Percentiles rank a stretch among this genome's conserved stretches.
Evolutionary conservation across 805 yeast species (phyloP).

Genomic region (Alloascoidea africana): DNA sequence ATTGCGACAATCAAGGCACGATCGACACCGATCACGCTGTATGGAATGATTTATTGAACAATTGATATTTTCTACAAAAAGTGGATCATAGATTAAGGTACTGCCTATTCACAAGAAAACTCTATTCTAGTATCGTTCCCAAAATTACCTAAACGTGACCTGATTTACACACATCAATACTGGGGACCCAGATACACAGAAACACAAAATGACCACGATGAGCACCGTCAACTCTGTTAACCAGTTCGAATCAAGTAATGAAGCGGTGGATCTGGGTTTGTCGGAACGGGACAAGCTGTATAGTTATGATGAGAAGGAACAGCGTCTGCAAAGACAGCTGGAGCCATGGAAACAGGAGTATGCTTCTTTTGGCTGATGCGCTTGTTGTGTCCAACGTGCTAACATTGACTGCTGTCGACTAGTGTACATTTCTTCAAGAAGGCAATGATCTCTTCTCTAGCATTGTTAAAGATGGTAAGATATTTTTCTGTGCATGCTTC

Average conservation of each 20-base stretch:
- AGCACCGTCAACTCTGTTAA: too few species aligned
- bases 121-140: too few species aligned
- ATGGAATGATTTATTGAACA: too few species aligned
- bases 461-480: slow-evolving; percentile 50
- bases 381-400: slow-evolving; percentile 1
- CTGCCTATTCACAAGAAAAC: too few species aligned
- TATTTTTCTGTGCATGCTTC: slow-evolving; percentile 28
- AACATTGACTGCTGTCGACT: slow-evolving; percentile 16
- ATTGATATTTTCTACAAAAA: too few species aligned
- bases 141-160: too few species aligned
- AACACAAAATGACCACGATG: too few species aligned
- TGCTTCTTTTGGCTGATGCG: slow-evolving; percentile 2
- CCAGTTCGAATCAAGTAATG: slow-evolving; percentile 16
- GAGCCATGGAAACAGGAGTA: slow-evolving; percentile 14
- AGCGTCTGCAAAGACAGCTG: slow-evolving; percentile 10
- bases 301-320: slow-evolving; percentile 14
- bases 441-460: slow-evolving; percentile 53
- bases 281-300: slow-evolving; percentile 12
- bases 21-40: too few species aligned
- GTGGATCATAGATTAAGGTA: too few species aligned
- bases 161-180: too few species aligned
- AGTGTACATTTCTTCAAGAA: slow-evolving; percentile 47
- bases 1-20: too few species aligned
- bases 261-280: slow-evolving; percentile 7
- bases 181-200: too few species aligned